Evolutionary conservation across 345 rosid genomes (phyloP).

Genomic region (Moringa oleifera): DNA sequence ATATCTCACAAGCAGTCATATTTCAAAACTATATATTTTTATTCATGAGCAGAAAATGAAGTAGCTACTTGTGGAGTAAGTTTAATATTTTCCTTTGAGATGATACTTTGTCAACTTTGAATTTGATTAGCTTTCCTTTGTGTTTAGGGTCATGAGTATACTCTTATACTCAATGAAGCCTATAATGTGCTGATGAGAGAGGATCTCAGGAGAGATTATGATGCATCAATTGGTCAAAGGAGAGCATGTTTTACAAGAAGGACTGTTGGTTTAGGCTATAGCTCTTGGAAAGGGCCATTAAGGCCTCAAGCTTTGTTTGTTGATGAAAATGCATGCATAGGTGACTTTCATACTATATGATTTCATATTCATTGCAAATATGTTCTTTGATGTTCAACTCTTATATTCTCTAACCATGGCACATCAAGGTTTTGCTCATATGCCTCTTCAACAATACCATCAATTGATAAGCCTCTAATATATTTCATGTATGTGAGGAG

Average conservation of each 20-base stretch:
- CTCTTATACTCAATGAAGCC: slow-evolving; percentile 49
- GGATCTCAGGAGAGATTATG: slow-evolving; percentile 35
- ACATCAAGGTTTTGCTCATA: too few species aligned
- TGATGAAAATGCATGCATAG: slow-evolving; percentile 58
- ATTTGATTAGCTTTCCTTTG: neutral
- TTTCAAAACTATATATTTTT: too few species aligned
- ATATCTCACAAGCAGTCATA: too few species aligned
- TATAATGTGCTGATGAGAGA: slow-evolving; percentile 39
- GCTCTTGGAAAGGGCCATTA: slow-evolving; percentile 55
- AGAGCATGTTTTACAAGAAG: slow-evolving; percentile 18
- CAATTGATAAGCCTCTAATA: too few species aligned
- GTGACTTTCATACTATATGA: slow-evolving; percentile 6
- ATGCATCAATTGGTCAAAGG: slow-evolving; percentile 34
- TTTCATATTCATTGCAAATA: too few species aligned
- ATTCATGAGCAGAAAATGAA: too few species aligned
- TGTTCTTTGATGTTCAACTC: too few species aligned
- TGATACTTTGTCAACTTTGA: slow-evolving; percentile 17
- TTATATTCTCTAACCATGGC: too few species aligned
- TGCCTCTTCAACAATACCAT: too few species aligned
- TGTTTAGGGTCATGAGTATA: slow-evolving; percentile 38
- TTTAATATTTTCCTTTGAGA: too few species aligned
- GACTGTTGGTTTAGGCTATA: slow-evolving; percentile 21
- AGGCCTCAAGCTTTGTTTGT: slow-evolving; percentile 55
- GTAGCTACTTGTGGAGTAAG: too few species aligned
- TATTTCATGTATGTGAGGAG: too few species aligned